phyloP scores from a whole-genome alignment of 2,329 filamentous ascomycete species.

The Exophiala spinifera region DNA sequence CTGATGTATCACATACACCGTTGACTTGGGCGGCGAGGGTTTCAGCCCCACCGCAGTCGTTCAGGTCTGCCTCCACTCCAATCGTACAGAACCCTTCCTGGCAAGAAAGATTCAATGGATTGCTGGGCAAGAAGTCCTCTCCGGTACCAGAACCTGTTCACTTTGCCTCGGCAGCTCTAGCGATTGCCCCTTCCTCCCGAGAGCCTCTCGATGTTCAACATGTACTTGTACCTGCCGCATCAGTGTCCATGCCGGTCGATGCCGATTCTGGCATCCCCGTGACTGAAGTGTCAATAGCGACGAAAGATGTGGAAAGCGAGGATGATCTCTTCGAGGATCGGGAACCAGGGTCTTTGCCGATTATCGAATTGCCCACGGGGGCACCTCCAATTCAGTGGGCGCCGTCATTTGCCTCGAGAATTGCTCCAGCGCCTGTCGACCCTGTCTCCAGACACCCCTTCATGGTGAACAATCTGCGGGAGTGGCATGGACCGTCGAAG shows the following conservation, averaged over 20 bases:
- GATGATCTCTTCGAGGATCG: constrained; percentile 80
- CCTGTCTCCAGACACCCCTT: constrained; percentile 13
- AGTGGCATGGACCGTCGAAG: constrained; percentile 15
- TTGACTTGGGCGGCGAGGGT: constrained; percentile 38
- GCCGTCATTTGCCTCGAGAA: constrained; percentile 1
- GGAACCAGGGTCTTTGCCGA: constrained; percentile 73
- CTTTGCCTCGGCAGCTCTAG: constrained; percentile 30
- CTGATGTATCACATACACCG: constrained; percentile 28
- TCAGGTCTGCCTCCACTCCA: constrained; percentile 40
- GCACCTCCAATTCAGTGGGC: constrained; percentile 4
- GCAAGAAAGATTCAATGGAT: constrained; percentile 64
- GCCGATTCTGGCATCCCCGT: not conserved
- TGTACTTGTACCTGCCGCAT: constrained; percentile 15
- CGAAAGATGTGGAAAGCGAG: constrained; percentile 71
- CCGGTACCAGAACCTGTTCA: constrained; percentile 33
- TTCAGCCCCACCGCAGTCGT: constrained; percentile 37
- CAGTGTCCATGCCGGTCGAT: constrained; percentile 24
- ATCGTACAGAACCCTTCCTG: constrained; percentile 46
- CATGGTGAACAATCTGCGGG: constrained; percentile 23
- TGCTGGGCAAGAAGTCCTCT: constrained; percentile 63
- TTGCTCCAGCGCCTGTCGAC: constrained; percentile 8
- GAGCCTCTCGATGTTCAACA: constrained; percentile 58
- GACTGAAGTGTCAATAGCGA: constrained; percentile 41
- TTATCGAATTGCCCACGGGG: constrained; percentile 59
- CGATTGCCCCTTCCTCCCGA: constrained; percentile 66